phyloP scores from a whole-genome alignment of 331 rosid species.

The Cydonia oblonga region DNA sequence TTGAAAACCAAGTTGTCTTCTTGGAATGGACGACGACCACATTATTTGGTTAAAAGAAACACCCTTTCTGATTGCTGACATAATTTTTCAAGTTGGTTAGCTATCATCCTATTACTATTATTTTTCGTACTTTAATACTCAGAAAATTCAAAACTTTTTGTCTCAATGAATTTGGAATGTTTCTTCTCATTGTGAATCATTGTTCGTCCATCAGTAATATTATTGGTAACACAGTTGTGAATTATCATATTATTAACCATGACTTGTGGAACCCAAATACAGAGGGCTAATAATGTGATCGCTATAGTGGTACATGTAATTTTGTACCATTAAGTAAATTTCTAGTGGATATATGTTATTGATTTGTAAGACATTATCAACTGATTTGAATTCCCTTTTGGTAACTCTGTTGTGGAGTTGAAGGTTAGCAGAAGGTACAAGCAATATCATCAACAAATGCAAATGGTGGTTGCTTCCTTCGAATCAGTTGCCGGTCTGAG shows the following conservation, averaged over 20 bases:
- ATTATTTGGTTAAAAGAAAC: slow-evolving; percentile 10
- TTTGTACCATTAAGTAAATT: background rate
- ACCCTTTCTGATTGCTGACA: background rate
- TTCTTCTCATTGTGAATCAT: background rate
- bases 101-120: background rate
- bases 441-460: slow-evolving; percentile 90
- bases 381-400: background rate
- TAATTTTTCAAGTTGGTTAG: background rate
- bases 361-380: background rate
- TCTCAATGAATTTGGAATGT: background rate
- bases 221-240: background rate
- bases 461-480: slow-evolving; percentile 80
- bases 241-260: background rate
- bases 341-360: background rate
- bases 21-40: slow-evolving; percentile 2
- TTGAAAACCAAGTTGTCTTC: background rate
- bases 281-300: background rate
- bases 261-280: background rate
- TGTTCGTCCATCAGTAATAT: background rate
- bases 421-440: slow-evolving; percentile 66
- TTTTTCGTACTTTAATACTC: background rate
- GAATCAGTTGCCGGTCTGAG: slow-evolving; percentile 77
- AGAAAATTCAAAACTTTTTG: background rate
- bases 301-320: background rate
- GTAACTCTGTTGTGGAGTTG: background rate